A percentile compares a stretch with the other conserved stretches of the same genome.
Evolutionary conservation across 2,329 filamentous ascomycete genomes (phyloP).

Genomic region (Emmonsiellopsis sp.): DNA sequence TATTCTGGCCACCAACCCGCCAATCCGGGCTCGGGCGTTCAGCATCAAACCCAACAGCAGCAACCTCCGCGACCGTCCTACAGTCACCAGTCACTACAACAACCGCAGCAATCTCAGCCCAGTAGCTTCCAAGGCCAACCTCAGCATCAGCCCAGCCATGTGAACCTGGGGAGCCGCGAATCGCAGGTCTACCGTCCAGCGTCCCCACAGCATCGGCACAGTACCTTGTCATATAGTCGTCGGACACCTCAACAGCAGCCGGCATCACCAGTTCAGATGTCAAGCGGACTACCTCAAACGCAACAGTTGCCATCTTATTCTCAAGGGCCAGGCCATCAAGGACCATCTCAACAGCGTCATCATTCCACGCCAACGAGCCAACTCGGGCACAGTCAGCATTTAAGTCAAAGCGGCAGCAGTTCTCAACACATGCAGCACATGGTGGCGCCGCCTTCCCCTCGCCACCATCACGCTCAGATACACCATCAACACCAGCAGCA

Average conservation of each 20-base stretch:
- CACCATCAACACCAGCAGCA: slow-evolving; percentile 7
- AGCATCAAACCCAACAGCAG: slow-evolving; percentile 9
- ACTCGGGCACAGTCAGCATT: slow-evolving; percentile 1
- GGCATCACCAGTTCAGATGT: slow-evolving; percentile 15
- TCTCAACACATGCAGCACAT: slow-evolving; percentile 3
- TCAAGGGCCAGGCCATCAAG: slow-evolving; percentile 14
- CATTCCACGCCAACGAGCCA: neutral
- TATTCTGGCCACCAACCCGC: neutral
- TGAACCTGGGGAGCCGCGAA: neutral
- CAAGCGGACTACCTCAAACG: neutral
- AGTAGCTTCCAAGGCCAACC: slow-evolving; percentile 18
- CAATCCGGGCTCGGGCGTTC: neutral
- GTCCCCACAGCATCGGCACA: slow-evolving; percentile 25
- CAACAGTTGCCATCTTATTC: slow-evolving; percentile 6
- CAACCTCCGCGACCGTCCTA: slow-evolving; percentile 3
- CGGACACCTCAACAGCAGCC: slow-evolving; percentile 20
- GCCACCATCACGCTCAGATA: slow-evolving; percentile 29
- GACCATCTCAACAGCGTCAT: neutral
- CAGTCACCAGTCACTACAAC: neutral
- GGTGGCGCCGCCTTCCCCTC: slow-evolving; percentile 11
- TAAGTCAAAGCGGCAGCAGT: neutral
- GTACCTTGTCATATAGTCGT: slow-evolving; percentile 21
- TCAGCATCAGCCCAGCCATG: slow-evolving; percentile 7
- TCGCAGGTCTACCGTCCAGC: slow-evolving; percentile 16
- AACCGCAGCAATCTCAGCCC: slow-evolving; percentile 14